A percentile compares a stretch with the other conserved stretches of the same genome.
Conservation (phyloP, 2,329 filamentous ascomycete genomes). For the Phyllosticta capitalensis region DNA sequence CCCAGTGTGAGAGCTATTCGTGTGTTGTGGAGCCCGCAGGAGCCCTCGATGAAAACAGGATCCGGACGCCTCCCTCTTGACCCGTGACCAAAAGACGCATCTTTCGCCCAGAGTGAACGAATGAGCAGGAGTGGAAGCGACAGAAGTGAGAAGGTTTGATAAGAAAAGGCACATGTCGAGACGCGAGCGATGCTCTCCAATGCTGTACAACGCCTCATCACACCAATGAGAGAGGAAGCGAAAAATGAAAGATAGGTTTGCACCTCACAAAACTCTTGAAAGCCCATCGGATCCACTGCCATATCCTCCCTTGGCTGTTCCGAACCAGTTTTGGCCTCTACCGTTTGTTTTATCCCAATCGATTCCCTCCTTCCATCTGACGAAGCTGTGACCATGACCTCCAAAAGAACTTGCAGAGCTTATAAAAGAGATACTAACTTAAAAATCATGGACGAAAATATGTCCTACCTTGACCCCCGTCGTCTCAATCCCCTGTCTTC, state of each 20-base stretch:
- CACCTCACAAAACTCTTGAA: background rate
- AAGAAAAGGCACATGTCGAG: background rate
- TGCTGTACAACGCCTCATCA: background rate
- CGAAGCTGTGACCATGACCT: background rate
- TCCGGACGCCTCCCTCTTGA: background rate
- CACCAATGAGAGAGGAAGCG: background rate
- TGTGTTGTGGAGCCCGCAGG: background rate
- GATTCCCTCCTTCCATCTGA: background rate
- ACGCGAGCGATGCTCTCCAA: background rate
- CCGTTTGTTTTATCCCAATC: background rate
- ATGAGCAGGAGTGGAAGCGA: background rate
- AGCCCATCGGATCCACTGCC: background rate
- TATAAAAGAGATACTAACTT: background rate
- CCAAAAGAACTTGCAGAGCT: background rate
- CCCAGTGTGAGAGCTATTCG: background rate
- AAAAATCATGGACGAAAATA: background rate
- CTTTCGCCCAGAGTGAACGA: background rate
- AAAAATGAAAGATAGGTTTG: background rate
- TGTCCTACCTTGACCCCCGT: slow-evolving; percentile 4
- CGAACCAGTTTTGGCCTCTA: background rate
- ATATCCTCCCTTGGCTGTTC: background rate
- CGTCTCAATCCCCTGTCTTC: slow-evolving; percentile 23
- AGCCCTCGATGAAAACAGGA: background rate
- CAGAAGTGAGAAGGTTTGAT: background rate
- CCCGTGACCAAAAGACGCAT: background rate